Conservation (phyloP, 805 yeast genomes). For the Spencermartinsiella europaea region DNA sequence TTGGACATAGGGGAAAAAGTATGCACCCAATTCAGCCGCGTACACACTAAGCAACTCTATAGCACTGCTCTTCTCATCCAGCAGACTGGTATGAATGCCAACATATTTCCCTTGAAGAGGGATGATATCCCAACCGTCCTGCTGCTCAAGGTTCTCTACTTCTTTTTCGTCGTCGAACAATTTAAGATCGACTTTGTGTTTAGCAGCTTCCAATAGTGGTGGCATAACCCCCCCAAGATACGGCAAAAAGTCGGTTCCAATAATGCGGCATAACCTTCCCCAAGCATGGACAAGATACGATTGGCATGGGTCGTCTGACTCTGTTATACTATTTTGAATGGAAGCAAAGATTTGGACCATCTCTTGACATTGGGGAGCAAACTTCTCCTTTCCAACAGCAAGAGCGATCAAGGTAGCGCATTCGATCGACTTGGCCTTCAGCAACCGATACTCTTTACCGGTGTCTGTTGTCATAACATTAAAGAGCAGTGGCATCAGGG, state of each 20-base stretch:
- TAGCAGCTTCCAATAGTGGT: constrained; percentile 80
- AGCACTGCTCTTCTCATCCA: constrained; percentile 91
- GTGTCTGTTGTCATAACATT: constrained; percentile 74
- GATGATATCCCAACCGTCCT: constrained; percentile 94
- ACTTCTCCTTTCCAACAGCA: constrained; percentile 92
- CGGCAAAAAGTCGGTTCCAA: constrained; percentile 83
- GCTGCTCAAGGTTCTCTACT: constrained; percentile 68
- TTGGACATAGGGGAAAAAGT: constrained; percentile 75
- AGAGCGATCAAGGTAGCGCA: constrained; percentile 90
- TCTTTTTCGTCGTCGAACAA: constrained; percentile 85
- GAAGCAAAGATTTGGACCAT: constrained; percentile 64
- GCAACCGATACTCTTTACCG: constrained; percentile 68
- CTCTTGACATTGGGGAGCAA: constrained; percentile 67
- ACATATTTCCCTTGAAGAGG: constrained; percentile 86
- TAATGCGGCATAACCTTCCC: constrained; percentile 85
- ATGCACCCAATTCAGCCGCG: constrained; percentile 76
- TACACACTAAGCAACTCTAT: constrained; percentile 82
- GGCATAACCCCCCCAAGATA: constrained; percentile 81
- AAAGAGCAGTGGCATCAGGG: constrained; percentile 83
- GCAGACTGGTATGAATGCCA: constrained; percentile 89
- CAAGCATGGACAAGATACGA: constrained; percentile 90
- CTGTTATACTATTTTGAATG: constrained; percentile 49
- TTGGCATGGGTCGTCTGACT: constrained; percentile 81
- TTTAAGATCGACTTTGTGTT: constrained; percentile 83
- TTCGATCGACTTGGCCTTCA: constrained; percentile 92